A percentile compares a stretch with the other conserved stretches of the same genome.
These are phyloP conservation scores for Podaxis rugospora DNA, from an alignment of 768 basidiomycete genomes.

Conservation along the genomic window DNA sequence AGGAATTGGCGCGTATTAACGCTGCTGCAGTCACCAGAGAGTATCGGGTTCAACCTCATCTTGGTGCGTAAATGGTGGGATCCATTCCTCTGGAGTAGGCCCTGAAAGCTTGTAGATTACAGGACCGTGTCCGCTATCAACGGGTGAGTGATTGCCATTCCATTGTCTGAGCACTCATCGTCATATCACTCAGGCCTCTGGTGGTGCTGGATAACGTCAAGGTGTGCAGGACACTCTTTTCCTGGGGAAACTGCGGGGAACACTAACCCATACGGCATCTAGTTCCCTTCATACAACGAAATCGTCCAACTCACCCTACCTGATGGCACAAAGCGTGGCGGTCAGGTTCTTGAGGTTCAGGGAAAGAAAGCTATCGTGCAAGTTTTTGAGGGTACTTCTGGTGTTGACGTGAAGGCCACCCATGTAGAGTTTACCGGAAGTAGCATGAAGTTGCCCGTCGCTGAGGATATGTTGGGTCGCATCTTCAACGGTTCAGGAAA, in stretches of 20 bases:
- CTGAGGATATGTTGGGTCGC: conserved; percentile 98
- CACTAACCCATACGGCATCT: conserved; percentile 9
- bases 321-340: conserved; percentile 91
- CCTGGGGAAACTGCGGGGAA: not conserved
- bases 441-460: conserved; percentile 98
- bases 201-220: conserved; percentile 99
- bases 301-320: conserved; percentile 94
- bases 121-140: conserved; percentile 98
- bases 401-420: conserved; percentile 95
- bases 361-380: conserved; percentile 99
- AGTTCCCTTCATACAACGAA: conserved; percentile 99
- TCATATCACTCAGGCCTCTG: conserved; percentile 59
- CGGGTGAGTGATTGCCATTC: conserved; percentile 52
- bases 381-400: conserved; percentile 97
- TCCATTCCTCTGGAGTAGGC: conserved; percentile 1
- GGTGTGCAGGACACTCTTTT: conserved; percentile 34
- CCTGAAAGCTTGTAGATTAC: conserved; percentile 61
- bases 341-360: conserved; percentile 96
- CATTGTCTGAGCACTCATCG: conserved; percentile 2
- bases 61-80: conserved; percentile 52
- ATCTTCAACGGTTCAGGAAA: conserved; percentile 99
- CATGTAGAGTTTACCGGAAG: conserved; percentile 98
- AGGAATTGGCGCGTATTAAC: conserved; percentile 75
- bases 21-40: conserved; percentile 86
- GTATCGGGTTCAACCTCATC: conserved; percentile 84